These are phyloP conservation scores for Sordaria brevicollis DNA, from an alignment of 495 filamentous ascomycete species.

Conservation along the genomic window DNA sequence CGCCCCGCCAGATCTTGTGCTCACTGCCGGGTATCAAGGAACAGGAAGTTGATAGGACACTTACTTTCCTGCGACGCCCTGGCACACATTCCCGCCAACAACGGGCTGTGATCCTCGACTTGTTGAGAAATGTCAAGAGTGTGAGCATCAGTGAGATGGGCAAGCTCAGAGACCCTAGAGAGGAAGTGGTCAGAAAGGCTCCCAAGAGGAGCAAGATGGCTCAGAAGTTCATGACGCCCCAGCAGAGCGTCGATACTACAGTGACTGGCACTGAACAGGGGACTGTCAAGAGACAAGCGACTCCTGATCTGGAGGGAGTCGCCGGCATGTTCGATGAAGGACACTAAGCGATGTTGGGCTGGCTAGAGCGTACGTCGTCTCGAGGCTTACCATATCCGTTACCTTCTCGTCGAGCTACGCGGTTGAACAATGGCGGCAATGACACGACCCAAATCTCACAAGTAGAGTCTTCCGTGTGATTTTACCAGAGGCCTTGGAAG, in stretches of 20 bases:
- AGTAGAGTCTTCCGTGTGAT: not conserved
- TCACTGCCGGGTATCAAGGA: constrained; percentile 43
- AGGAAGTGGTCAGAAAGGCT: constrained; percentile 1
- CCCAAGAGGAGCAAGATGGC: constrained; percentile 41
- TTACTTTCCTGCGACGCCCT: constrained; percentile 41
- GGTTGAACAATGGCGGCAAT: not conserved
- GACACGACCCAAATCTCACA: not conserved
- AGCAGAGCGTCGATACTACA: not conserved
- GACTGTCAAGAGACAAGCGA: constrained; percentile 11
- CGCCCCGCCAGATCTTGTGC: constrained; percentile 45
- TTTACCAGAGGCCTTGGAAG: not conserved
- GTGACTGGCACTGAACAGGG: constrained; percentile 4
- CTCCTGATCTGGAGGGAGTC: constrained; percentile 32
- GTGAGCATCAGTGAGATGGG: constrained; percentile 89
- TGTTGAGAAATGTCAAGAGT: constrained; percentile 76
- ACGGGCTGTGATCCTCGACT: constrained; percentile 72
- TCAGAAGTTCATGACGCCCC: constrained; percentile 43
- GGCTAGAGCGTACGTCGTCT: not conserved
- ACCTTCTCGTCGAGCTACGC: not conserved
- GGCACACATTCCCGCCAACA: constrained; percentile 57
- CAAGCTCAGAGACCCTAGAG: constrained; percentile 49
- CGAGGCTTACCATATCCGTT: not conserved
- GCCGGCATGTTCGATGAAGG: constrained; percentile 31
- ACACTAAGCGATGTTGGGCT: not conserved
- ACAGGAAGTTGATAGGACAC: constrained; percentile 49